These are phyloP conservation scores for Clarkia xantiana DNA, from an alignment of 345 rosid species.

Conservation along the genomic window DNA sequence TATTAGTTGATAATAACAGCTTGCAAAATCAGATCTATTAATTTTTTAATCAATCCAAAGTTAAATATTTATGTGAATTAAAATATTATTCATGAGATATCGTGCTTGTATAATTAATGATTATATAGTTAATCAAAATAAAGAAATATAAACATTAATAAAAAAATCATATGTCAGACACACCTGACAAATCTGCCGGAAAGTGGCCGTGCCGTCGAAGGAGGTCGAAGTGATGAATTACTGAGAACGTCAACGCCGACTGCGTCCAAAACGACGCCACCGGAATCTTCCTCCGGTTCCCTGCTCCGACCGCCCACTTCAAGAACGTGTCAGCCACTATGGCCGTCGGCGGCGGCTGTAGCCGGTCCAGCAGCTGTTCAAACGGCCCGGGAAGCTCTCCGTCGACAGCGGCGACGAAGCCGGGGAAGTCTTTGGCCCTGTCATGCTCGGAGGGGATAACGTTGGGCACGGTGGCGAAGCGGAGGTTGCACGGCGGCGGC, in stretches of 20 bases:
- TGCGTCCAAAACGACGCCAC: constrained; percentile 19
- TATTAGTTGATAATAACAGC: too few relatives aligned
- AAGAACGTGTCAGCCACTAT: constrained; percentile 15
- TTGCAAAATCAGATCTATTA: too few relatives aligned
- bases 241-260: constrained; percentile 2
- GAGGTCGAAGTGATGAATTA: not conserved
- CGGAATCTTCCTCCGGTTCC: constrained; percentile 15
- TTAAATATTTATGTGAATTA: too few relatives aligned
- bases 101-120: too few relatives aligned
- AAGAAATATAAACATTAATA: not conserved
- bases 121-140: too few relatives aligned
- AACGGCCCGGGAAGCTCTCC: constrained; percentile 37
- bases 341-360: constrained; percentile 9
- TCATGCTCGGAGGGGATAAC: constrained; percentile 34
- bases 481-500: constrained; percentile 21
- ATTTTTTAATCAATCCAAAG: too few relatives aligned
- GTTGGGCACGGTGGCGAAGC: constrained; percentile 29
- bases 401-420: constrained; percentile 26
- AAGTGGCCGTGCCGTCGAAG: constrained; percentile 1
- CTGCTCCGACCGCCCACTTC: constrained; percentile 11
- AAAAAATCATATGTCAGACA: not conserved
- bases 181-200: not conserved
- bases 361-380: constrained; percentile 20
- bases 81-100: too few relatives aligned
- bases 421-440: constrained; percentile 20